phyloP scores from a whole-genome alignment of 1,139 yeast genomes.

The Debaryomycetaceae sp. region DNA sequence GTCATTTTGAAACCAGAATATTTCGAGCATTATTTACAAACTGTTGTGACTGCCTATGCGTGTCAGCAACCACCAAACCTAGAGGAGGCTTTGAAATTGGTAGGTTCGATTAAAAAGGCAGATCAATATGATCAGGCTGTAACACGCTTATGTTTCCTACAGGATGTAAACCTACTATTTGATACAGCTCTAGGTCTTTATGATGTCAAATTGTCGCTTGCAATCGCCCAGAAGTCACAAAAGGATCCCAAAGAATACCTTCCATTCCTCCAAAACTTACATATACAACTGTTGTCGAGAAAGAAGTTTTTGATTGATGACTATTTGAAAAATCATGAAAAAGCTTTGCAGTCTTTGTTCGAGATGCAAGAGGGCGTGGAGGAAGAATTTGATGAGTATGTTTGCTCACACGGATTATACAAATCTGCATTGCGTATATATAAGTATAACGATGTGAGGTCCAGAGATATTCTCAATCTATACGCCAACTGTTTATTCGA shows the following conservation, averaged over 20 bases:
- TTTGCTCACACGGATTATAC: slow-evolving; percentile 71
- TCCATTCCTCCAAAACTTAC: slow-evolving; percentile 82
- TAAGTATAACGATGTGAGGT: slow-evolving; percentile 55
- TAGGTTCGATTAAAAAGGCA: slow-evolving; percentile 44
- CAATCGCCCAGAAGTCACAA: slow-evolving; percentile 93
- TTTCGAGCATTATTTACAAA: slow-evolving; percentile 62
- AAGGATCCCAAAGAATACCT: slow-evolving; percentile 96
- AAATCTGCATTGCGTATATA: slow-evolving; percentile 63
- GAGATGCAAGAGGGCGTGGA: slow-evolving; percentile 47
- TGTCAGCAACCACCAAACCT: slow-evolving; percentile 88
- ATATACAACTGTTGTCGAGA: slow-evolving; percentile 62
- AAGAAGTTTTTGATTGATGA: slow-evolving; percentile 79
- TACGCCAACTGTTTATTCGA: slow-evolving; percentile 63
- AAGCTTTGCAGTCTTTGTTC: slow-evolving; percentile 66
- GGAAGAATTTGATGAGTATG: slow-evolving; percentile 65
- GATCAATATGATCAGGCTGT: slow-evolving; percentile 61
- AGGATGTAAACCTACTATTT: slow-evolving; percentile 82
- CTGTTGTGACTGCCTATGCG: slow-evolving; percentile 87
- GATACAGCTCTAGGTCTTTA: slow-evolving; percentile 78
- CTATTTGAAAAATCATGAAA: slow-evolving; percentile 59
- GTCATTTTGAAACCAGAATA: slow-evolving; percentile 54
- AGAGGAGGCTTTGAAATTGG: slow-evolving; percentile 64
- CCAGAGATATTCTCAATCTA: slow-evolving; percentile 49
- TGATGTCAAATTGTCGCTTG: slow-evolving; percentile 74
- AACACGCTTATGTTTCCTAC: slow-evolving; percentile 83